Conservation (phyloP, 257 asterid genomes). For the Primulina eburnea region DNA sequence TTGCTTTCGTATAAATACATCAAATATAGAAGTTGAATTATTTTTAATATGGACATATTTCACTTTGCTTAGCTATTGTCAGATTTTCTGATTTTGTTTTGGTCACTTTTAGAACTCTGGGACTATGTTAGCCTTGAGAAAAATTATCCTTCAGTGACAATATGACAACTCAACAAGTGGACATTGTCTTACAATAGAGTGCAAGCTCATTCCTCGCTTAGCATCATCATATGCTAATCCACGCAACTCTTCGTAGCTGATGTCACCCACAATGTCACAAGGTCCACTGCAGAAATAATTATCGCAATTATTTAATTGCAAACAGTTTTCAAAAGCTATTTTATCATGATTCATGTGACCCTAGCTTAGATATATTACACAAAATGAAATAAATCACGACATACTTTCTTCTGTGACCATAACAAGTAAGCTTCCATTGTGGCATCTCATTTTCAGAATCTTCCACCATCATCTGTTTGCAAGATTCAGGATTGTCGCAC, state of each 20-base stretch:
- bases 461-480: constrained; percentile 64
- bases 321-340: not conserved
- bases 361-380: constrained; percentile 5
- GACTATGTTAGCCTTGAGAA: not conserved
- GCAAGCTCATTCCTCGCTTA: constrained; percentile 61
- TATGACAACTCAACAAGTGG: constrained; percentile 20
- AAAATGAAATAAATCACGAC: constrained; percentile 26
- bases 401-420: constrained; percentile 74
- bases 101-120: not conserved
- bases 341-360: not conserved
- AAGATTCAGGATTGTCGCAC: constrained; percentile 80
- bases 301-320: not conserved
- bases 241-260: constrained; percentile 86
- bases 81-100: too few species aligned
- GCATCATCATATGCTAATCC: constrained; percentile 84
- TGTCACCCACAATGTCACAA: constrained; percentile 82
- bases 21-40: not conserved
- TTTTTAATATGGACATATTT: not conserved
- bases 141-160: not conserved
- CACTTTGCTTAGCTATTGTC: not conserved
- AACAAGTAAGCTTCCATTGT: constrained; percentile 82
- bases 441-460: constrained; percentile 79
- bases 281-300: constrained; percentile 60
- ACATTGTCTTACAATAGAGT: constrained; percentile 62
- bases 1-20: constrained; percentile 4